Evolutionary conservation across 306 rosid genomes (phyloP), one percentile per base, ranked within the genome.

Genomic region (Fragaria iinumae): DNA sequence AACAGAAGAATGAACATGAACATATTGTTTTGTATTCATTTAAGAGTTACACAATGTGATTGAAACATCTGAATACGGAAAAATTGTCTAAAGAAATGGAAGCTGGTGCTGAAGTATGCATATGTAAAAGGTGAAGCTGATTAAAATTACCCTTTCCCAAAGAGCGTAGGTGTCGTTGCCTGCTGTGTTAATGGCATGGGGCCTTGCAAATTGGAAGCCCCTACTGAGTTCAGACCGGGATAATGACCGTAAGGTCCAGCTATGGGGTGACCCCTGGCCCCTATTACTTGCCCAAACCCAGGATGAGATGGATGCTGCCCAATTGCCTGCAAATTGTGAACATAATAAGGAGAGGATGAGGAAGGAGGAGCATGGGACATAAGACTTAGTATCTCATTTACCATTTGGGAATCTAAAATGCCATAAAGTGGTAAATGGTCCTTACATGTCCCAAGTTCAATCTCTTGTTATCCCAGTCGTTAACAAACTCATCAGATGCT

Each of bases 401-500:
- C 52, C 66, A 80, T 70, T 45, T 27, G 27, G 16, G 34, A 63
- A 59, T 38, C 38, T 72, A 56, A 29, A 27, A 69, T 72, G 23
- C 63, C 80, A 47, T 36, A 75, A 34, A 79, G 27, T 18, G 71
- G 56, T 49, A 74, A 67, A 57, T 43, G 38, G n/a, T 45, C 72
- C 95, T 90, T 83, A 91, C 97, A 87, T 76, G 89, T 82, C 99
- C 99, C 43, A 88, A 69, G 74, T 95, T 92, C 89, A 92, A 73
- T 86, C 97, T 83, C 87, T 95, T 95, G 87, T 82, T 90, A 83
- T 95, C 99, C 96, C 89, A 89, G 55, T 90, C 97, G 49, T 86
- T 86, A 84, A 81, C 86, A 78, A 92, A 85, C 76, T 92, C 99
- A 67, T 95, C 97, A 5, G 97, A 89, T 67, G 97, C 99, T 85